These are phyloP conservation scores for Sphenostylis stenocarpa DNA, from an alignment of 306 rosid species.

Conservation along the genomic window DNA sequence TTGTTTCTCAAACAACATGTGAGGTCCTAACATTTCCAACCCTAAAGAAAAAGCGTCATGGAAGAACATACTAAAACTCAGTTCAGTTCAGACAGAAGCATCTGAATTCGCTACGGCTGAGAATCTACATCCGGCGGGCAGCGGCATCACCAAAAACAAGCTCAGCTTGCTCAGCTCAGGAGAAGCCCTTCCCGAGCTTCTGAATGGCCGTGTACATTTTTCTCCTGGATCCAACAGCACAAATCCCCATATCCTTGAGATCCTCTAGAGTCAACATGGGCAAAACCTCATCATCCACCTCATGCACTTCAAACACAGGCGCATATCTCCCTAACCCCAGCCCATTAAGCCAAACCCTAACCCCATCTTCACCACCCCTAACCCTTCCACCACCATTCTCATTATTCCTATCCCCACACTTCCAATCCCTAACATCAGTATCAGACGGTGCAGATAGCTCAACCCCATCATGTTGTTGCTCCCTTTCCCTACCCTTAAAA, in stretches of 20 bases:
- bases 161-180: constrained; percentile 40
- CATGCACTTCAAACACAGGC: constrained; percentile 88
- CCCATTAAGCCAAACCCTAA: constrained; percentile 90
- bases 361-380: constrained; percentile 77
- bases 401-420: constrained; percentile 51
- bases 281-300: constrained; percentile 92
- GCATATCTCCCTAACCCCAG: constrained; percentile 89
- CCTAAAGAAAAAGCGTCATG: constrained; percentile 36
- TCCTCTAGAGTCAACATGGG: constrained; percentile 74
- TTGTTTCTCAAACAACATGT: constrained; percentile 36
- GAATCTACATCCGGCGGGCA: constrained; percentile 14
- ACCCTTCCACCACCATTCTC: constrained; percentile 58
- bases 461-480: constrained; percentile 55
- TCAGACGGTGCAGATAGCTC: constrained; percentile 88
- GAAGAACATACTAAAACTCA: constrained; percentile 48
- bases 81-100: constrained; percentile 41
- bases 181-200: constrained; percentile 90
- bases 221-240: constrained; percentile 85
- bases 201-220: constrained; percentile 88
- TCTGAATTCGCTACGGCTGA: constrained; percentile 60
- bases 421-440: constrained; percentile 72
- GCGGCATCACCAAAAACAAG: not conserved
- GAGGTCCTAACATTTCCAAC: constrained; percentile 48
- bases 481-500: constrained; percentile 56
- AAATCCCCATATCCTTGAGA: constrained; percentile 94